These are phyloP conservation scores for Teratosphaeria viscida DNA, from an alignment of 2,329 filamentous ascomycete genomes.

Conservation along the genomic window DNA sequence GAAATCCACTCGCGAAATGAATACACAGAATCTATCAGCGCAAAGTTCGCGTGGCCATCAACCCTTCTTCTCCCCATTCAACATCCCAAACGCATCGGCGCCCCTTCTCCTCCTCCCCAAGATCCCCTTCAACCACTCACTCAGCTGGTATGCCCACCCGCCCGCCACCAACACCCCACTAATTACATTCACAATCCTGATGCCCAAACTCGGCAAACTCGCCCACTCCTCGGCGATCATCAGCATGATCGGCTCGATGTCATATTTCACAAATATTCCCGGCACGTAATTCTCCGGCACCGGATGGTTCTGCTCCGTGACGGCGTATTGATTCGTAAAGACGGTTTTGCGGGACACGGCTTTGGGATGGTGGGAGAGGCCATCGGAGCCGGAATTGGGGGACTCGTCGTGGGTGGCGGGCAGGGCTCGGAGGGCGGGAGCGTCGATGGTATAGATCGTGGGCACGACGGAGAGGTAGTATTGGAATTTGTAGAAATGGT, in stretches of 20 bases:
- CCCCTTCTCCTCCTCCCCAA: conserved; percentile 1
- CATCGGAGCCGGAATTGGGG: conserved; percentile 29
- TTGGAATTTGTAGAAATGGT: conserved; percentile 90
- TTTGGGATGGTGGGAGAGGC: conserved; percentile 22
- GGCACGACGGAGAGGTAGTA: conserved; percentile 95
- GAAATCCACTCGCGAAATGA: background rate
- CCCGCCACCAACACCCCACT: conserved; percentile 86
- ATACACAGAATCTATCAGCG: background rate
- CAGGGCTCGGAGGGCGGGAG: conserved; percentile 30
- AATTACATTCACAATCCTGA: conserved; percentile 83
- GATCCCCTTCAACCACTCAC: conserved; percentile 55
- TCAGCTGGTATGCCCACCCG: conserved; percentile 83
- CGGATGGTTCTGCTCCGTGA: conserved; percentile 71
- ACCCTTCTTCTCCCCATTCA: conserved; percentile 8
- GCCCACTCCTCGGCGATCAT: conserved; percentile 74
- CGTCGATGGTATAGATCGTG: conserved; percentile 64
- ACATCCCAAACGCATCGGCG: conserved; percentile 22
- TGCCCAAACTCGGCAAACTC: conserved; percentile 60
- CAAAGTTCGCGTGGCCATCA: background rate
- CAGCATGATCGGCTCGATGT: conserved; percentile 90
- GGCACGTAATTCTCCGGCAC: conserved; percentile 64
- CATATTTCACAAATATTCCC: conserved; percentile 96
- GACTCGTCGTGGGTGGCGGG: conserved; percentile 28
- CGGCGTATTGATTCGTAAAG: conserved; percentile 94
- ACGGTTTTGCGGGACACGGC: conserved; percentile 48